Evolutionary conservation across 164 flowering plant genomes (phyloP).

Genomic region (Nymphaea thermarum): DNA sequence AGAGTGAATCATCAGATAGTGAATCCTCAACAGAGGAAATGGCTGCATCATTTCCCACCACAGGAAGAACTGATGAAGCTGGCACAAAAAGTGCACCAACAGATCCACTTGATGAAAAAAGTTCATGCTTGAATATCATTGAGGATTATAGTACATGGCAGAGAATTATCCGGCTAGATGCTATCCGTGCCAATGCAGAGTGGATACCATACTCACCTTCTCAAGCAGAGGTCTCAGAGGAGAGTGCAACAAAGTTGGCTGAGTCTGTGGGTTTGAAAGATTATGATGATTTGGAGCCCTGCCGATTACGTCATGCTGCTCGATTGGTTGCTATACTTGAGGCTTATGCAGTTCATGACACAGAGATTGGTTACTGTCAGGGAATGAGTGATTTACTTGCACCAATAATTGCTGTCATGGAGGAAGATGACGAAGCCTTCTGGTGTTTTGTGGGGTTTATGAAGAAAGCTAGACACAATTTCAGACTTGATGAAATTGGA

Average conservation of each 20-base stretch:
- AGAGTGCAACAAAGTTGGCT: conserved; percentile 3
- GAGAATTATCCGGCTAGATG: conserved; percentile 88
- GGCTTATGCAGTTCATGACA: conserved; percentile 83
- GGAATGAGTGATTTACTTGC: conserved; percentile 97
- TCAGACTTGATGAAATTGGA: conserved; percentile 86
- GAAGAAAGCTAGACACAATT: conserved; percentile 91
- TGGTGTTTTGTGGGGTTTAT: conserved; percentile 97
- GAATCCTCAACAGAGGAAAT: neutral
- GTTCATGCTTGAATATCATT: conserved; percentile 12
- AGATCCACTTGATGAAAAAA: conserved; percentile 12
- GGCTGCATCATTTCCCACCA: neutral
- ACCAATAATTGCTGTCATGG: conserved; percentile 70
- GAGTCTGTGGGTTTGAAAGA: conserved; percentile 76
- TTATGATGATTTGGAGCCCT: conserved; percentile 72
- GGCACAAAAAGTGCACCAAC: neutral
- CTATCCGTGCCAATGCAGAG: conserved; percentile 74
- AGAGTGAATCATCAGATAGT: neutral
- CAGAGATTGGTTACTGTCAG: conserved; percentile 94
- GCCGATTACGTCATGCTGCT: conserved; percentile 77
- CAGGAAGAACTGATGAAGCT: neutral
- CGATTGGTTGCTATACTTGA: conserved; percentile 88
- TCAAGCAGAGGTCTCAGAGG: conserved; percentile 60
- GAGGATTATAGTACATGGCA: conserved; percentile 93
- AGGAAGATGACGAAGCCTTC: conserved; percentile 75
- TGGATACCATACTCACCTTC: conserved; percentile 52